Percentiles rank a stretch among this genome's conserved stretches.
These are phyloP conservation scores for Coniochaeta pulveracea DNA, from an alignment of 2,329 filamentous ascomycete genomes.

Conservation along the genomic window DNA sequence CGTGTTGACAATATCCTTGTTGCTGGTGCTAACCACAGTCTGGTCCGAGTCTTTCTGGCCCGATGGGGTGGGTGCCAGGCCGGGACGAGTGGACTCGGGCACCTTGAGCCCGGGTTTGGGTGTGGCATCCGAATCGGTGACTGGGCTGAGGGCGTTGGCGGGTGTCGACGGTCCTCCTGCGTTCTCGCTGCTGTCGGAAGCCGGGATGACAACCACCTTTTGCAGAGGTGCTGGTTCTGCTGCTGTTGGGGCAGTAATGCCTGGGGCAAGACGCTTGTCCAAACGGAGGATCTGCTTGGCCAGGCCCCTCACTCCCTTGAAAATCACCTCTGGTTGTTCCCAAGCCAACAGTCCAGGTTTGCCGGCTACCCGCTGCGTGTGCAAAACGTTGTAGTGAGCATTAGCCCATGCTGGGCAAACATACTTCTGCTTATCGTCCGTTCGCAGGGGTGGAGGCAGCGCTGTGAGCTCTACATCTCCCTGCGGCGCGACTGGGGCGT, in stretches of 20 bases:
- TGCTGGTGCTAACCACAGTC: too few relatives aligned
- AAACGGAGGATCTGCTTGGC: constrained; percentile 24
- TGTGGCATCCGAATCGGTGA: background rate
- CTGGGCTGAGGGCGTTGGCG: background rate
- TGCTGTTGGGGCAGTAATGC: constrained; percentile 7
- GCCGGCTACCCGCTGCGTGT: constrained; percentile 26
- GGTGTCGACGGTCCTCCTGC: background rate
- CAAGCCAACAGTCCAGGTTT: constrained; percentile 33
- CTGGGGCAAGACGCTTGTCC: constrained; percentile 25
- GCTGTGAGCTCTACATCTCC: constrained; percentile 7
- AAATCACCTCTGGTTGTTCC: constrained; percentile 35
- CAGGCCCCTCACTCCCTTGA: constrained; percentile 27
- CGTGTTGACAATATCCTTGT: too few relatives aligned
- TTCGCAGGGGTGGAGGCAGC: background rate
- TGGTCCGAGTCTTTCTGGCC: constrained; percentile 1
- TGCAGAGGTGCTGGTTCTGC: constrained; percentile 14
- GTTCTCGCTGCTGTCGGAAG: background rate
- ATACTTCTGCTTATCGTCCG: constrained; percentile 18
- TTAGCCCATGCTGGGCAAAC: constrained; percentile 38
- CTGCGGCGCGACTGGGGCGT: background rate
- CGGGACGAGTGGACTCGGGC: background rate
- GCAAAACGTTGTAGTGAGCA: constrained; percentile 28
- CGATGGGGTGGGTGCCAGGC: background rate
- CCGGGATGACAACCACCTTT: constrained; percentile 16
- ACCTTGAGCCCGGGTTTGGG: background rate